Evolutionary conservation across 2,329 filamentous ascomycete species (phyloP), one percentile per base, ranked within the genome.

Genomic region (Trichoderma aggressivum): DNA sequence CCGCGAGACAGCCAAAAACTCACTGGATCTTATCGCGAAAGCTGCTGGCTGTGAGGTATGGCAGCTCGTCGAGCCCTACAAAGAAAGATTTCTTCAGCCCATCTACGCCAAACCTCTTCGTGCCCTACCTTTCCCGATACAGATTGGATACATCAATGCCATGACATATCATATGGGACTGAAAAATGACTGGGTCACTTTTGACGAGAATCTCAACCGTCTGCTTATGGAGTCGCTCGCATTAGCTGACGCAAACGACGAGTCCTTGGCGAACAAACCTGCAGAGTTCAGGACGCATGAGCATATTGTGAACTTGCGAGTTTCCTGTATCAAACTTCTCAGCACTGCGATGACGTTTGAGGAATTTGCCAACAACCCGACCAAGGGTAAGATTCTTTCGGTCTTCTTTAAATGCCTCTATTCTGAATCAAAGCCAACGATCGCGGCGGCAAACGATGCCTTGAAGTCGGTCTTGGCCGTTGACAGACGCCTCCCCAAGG

Each of bases 331-430:
- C 77, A 94, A 92, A 73, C 90, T 99, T 50, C 84, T 99, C 47
- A 97, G 94, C 63, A 97, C 94, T 72, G 96, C 96, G 0, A 97
- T 98, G 88, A 89, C 90, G 56, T 96, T 97, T 78, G 92, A 95
- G 6, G 95, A 98, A 39, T 98, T 98, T 79, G 91, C 91, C 72
- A 94, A 93, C 68, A 90, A 88, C 0, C 70, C 64, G 18, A 90
- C 88, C 0, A 84, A 90, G 65, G 86, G 84, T 1, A 90, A 89
- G 77, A 97, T 98, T 61, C 94, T 99, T 21, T 90, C 93, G 0
- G 94, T 98, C 1, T 99, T 99, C 83, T 99, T 99, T 87, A 98
- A 98, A 78, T 97, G 93, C 47, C 85, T 99, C 1, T 99, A 99
- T 80, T 95, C 94, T 0, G 94, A 97, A 78, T 97, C 94, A 4